Evolutionary conservation across 257 asterid species (phyloP), one percentile per base, ranked within the genome.

Genomic region (Solanum chiquidenum): DNA sequence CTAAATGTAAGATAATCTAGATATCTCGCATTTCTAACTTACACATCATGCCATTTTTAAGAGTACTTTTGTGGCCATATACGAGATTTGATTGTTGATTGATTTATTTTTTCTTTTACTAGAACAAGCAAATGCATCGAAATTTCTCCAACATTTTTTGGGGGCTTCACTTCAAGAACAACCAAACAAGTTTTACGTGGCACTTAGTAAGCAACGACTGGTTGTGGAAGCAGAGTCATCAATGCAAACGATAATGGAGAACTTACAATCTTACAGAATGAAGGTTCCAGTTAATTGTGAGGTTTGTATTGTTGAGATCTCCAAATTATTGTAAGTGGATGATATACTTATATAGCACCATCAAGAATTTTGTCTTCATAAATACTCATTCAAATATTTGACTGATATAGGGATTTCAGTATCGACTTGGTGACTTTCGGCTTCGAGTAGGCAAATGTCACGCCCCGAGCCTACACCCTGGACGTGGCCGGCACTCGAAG

Each of bases 181-280:
- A 90, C 98, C 98, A n/a, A 88, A 88, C 88, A 95, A 95, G 90
- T 94, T 94, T 86, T 97, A 91, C 87, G 86, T 97, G 75, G 98
- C 95, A 42, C 88, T 95, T 87, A 95, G 95, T 91, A 98, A 97
- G 87, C 95, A 94, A 92, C 92, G 95, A 52, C 89, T 95, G 83
- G 94, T 97, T 60, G 91, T 94, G 87, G 99, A 97, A 94, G 98
- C 99, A 7, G 98, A 95, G 40, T 91, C 96, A 16, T 92, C 92
- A 71, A 94, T 97, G 90, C 98, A 95, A 94, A 91, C 82, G 80
- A 97, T 95, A 87, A 95, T 97, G 99, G 99, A 97, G 90, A 95
- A 95, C 89, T 89, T 95, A 89, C 98, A 97, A 87, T 72, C 79
- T 72, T 72, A 72, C 7, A 34, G 2, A 72, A 31, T 7, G 38